Evolutionary conservation across 345 rosid genomes (phyloP).

Genomic region (Eucalyptus regnans): DNA sequence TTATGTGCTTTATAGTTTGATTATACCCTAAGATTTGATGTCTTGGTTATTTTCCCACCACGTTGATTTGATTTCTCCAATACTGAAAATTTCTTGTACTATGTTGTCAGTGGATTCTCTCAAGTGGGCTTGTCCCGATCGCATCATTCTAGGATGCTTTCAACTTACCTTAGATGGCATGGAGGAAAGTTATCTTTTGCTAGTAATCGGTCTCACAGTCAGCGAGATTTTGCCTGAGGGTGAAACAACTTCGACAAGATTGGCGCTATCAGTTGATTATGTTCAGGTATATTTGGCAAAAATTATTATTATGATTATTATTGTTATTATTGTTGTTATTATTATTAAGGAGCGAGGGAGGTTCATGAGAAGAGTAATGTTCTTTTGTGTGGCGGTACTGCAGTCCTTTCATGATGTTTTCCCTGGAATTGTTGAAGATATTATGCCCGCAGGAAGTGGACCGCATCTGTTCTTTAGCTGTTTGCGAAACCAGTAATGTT

Average conservation of each 20-base stretch:
- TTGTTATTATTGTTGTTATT: no score
- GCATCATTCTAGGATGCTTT: conserved; percentile 69
- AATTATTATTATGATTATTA: no score
- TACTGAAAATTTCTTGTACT: no score
- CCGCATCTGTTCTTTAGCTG: conserved; percentile 69
- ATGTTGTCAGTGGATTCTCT: conserved; percentile 64
- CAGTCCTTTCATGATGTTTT: conserved; percentile 49
- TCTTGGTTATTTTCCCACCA: no score
- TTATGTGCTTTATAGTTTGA: no score
- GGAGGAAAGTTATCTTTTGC: conserved; percentile 67
- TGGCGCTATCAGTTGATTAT: no score
- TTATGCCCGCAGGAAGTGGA: conserved; percentile 57
- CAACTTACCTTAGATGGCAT: conserved; percentile 7
- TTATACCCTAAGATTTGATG: no score
- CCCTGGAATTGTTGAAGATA: conserved; percentile 52
- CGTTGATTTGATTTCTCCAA: no score
- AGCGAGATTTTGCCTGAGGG: conserved; percentile 63
- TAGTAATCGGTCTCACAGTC: conserved; percentile 53
- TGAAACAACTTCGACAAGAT: neutral
- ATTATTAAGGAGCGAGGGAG: no score
- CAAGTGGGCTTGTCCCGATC: conserved; percentile 64
- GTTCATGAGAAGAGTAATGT: no score
- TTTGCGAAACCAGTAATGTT: conserved; percentile 51
- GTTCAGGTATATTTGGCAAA: no score
- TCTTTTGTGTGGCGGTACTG: conserved; percentile 8